Base-by-base conservation (phyloP, 768 basidiomycete genomes). In the Russula abietina region DNA sequence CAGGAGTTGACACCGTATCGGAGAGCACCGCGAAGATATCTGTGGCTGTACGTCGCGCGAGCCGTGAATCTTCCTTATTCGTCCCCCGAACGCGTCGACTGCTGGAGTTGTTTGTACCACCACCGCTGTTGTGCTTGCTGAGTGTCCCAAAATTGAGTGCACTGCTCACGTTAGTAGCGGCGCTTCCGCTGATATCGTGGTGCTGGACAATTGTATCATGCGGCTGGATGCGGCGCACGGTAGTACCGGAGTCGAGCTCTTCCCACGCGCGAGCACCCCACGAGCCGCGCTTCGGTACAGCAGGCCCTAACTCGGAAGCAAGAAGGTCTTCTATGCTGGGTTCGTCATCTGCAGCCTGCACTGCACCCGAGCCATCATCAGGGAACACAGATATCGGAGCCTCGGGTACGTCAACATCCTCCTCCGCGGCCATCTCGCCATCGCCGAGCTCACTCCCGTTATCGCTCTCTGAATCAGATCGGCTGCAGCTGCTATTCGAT, bases 251-350 rank as follows among this genome's bases (percentile, higher is more conserved):
- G 59, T 74, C 71, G 49, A 72, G 65, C 32, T 73, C 73, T 66
- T 76, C 75, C 75, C 75, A 76, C 3, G 75, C 75, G 9, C 72
- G 67, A 12, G 73, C 75, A 39, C 75, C 76, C 72, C 72, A 73
- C 22, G 70, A 67, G 19, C 67, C 64, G 7, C 61, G 62, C 52
- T 38, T 61, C 4, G 60, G 65, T n/a, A 32, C 52, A 43, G 49
- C 14, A 57, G 32, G 16, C 9, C 50, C 33, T 12, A 33, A 22
- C n/a, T 62, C 68, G 6, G 65, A 36, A 8, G 68, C 72, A 3
- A 75, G 72, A 10, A 75, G 69, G 24, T 68, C 70, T 53, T 74
- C 72, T 39, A 75, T 70, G 24, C 70, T 70, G 3, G 73, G 73
- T 60, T 75, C 74, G 11, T 67, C 53, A 8, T 33, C 55, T 33